Percentiles rank a stretch among this genome's conserved stretches.
These are phyloP conservation scores for Cryptococcus amylolentus DNA, from an alignment of 1,284 basidiomycete genomes.

Conservation along the genomic window DNA sequence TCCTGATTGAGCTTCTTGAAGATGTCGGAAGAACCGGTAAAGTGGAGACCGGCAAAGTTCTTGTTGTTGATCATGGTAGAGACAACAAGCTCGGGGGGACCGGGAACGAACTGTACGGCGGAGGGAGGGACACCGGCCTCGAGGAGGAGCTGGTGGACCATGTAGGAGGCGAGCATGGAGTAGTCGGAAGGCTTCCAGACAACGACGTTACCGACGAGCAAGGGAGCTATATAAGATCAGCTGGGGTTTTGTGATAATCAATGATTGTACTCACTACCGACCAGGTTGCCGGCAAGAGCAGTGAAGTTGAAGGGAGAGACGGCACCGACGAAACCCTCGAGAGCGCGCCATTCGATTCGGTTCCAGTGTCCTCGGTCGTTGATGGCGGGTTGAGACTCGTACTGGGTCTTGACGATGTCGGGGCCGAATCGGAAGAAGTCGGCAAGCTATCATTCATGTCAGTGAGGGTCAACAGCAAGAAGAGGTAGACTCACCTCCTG, in stretches of 20 bases:
- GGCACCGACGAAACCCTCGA: conserved; percentile 96
- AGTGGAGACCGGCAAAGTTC: conserved; percentile 85
- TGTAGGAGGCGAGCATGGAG: conserved; percentile 91
- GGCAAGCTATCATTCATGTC: conserved; percentile 57
- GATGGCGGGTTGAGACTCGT: conserved; percentile 80
- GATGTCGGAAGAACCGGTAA: conserved; percentile 92
- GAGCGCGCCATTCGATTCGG: conserved; percentile 89
- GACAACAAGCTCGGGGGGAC: conserved; percentile 74
- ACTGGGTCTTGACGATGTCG: conserved; percentile 94
- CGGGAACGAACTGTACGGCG: conserved; percentile 96
- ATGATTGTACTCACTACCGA: conserved; percentile 30
- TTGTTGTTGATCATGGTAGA: conserved; percentile 74
- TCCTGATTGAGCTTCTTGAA: conserved; percentile 96
- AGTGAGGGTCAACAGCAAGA: conserved; percentile 51
- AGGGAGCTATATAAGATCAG: conserved; percentile 58
- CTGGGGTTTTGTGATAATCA: too few species aligned
- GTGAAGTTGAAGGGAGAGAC: conserved; percentile 99
- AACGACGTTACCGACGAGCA: conserved; percentile 89
- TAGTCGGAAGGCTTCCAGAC: conserved; percentile 98
- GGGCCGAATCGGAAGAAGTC: conserved; percentile 98
- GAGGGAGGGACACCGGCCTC: conserved; percentile 92
- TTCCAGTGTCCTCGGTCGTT: conserved; percentile 58
- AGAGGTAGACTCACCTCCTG: conserved; percentile 58
- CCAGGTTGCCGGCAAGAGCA: conserved; percentile 91
- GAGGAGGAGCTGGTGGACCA: conserved; percentile 83